Evolutionary conservation across 768 basidiomycete genomes (phyloP).

Genomic region (Suillus luteus): DNA sequence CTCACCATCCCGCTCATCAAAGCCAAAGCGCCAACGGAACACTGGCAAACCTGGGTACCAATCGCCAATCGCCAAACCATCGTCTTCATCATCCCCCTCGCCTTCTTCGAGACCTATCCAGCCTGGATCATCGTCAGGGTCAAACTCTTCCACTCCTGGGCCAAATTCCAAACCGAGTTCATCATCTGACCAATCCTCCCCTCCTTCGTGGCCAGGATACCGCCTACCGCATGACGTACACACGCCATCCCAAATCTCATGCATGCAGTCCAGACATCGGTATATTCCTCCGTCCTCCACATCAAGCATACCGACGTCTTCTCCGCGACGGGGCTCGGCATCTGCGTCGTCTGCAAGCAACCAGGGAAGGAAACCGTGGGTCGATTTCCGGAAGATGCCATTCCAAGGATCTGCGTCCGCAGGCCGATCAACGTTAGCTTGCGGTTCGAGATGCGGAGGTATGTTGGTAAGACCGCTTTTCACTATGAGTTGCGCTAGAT

Average conservation of each 20-base stretch:
- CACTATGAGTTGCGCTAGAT: slow-evolving; percentile 45
- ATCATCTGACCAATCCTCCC: slow-evolving; percentile 31
- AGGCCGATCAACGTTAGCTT: slow-evolving; percentile 30
- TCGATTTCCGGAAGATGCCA: slow-evolving; percentile 51
- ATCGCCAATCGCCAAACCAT: slow-evolving; percentile 23
- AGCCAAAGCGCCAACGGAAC: slow-evolving; percentile 22
- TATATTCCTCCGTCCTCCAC: slow-evolving; percentile 76
- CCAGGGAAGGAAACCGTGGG: slow-evolving; percentile 22
- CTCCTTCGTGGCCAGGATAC: slow-evolving; percentile 54
- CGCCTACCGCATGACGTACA: slow-evolving; percentile 63
- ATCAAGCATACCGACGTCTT: slow-evolving; percentile 66
- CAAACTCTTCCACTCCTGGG: slow-evolving; percentile 35
- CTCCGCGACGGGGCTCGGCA: slow-evolving; percentile 26
- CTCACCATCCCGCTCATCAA: slow-evolving; percentile 20
- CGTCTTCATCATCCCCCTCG: slow-evolving; percentile 37
- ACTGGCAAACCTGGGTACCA: slow-evolving; percentile 19
- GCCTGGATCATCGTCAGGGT: slow-evolving; percentile 32
- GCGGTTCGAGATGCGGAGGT: slow-evolving; percentile 15
- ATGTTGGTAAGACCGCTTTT: slow-evolving; percentile 51
- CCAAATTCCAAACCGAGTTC: slow-evolving; percentile 40
- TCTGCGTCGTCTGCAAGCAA: slow-evolving; percentile 22
- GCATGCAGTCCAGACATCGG: slow-evolving; percentile 73
- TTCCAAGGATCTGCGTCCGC: slow-evolving; percentile 61
- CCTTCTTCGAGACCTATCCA: slow-evolving; percentile 36
- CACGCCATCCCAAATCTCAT: slow-evolving; percentile 73